These are phyloP conservation scores for Rhododendron simsii DNA, from an alignment of 148 eudicot genomes.

Conservation along the genomic window DNA sequence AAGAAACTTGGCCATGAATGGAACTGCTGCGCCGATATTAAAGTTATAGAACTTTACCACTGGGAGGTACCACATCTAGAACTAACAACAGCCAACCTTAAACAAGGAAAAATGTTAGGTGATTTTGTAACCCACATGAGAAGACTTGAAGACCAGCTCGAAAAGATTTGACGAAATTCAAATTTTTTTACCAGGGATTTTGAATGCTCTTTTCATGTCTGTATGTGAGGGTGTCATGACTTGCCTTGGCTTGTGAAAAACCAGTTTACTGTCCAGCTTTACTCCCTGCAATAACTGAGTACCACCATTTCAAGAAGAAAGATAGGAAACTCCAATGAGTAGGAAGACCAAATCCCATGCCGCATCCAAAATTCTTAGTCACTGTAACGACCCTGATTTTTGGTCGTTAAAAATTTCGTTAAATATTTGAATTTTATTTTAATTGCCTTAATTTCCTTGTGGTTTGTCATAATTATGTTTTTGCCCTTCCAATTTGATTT, in stretches of 20 bases:
- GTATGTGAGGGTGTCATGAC: neutral
- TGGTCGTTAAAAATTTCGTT: too few species aligned
- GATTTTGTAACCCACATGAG: neutral
- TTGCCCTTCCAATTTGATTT: too few species aligned
- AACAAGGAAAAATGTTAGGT: neutral
- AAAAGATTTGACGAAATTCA: neutral
- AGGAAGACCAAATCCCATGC: neutral
- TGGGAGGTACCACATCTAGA: neutral
- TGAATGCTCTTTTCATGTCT: neutral
- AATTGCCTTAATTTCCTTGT: too few species aligned
- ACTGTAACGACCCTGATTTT: too few species aligned
- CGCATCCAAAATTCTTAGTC: too few species aligned
- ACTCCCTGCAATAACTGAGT: neutral
- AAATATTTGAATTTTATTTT: too few species aligned
- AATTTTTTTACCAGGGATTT: neutral
- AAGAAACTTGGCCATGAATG: conserved; percentile 1
- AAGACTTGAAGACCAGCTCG: neutral
- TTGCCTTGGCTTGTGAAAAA: conserved; percentile 1
- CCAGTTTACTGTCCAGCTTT: neutral
- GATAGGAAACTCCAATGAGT: neutral
- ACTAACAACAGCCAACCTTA: neutral
- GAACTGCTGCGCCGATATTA: neutral
- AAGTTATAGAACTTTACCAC: neutral
- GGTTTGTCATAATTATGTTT: too few species aligned
- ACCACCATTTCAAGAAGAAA: neutral